phyloP scores from a whole-genome alignment of 164 flowering plant species.

The Euptelea pleiosperma region DNA sequence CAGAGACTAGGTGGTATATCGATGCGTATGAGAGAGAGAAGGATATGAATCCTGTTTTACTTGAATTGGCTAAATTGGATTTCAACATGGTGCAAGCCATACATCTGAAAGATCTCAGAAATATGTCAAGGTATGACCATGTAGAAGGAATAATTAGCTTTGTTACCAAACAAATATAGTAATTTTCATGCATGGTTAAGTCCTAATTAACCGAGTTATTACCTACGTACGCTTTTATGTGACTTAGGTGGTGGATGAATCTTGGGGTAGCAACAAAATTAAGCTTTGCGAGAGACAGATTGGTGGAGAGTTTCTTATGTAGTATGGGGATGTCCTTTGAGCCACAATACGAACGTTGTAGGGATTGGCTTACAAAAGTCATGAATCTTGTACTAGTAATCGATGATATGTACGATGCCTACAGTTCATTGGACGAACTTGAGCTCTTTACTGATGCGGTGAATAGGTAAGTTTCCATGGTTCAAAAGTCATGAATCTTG shows the following conservation, averaged over 20 bases:
- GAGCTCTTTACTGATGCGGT: too few relatives aligned
- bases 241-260: constrained; percentile 29
- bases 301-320: too few relatives aligned
- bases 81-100: constrained; percentile 26
- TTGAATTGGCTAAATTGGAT: constrained; percentile 16
- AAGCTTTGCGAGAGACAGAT: too few relatives aligned
- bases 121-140: constrained; percentile 14
- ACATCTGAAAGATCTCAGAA: constrained; percentile 21
- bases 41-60: not conserved
- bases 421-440: constrained; percentile 21
- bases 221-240: not conserved
- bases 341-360: too few relatives aligned
- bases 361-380: too few relatives aligned
- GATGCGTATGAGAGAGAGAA: not conserved
- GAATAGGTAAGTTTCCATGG: too few relatives aligned
- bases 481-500: too few relatives aligned
- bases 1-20: constrained; percentile 15
- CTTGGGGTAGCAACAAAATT: constrained; percentile 9
- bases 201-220: too few relatives aligned
- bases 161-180: not conserved
- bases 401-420: constrained; percentile 28
- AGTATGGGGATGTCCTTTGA: too few relatives aligned
- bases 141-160: too few relatives aligned
- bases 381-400: constrained; percentile 16
- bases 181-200: too few relatives aligned